phyloP scores from a whole-genome alignment of 2,329 filamentous ascomycete genomes.

The Fusarium guadeloupense region DNA sequence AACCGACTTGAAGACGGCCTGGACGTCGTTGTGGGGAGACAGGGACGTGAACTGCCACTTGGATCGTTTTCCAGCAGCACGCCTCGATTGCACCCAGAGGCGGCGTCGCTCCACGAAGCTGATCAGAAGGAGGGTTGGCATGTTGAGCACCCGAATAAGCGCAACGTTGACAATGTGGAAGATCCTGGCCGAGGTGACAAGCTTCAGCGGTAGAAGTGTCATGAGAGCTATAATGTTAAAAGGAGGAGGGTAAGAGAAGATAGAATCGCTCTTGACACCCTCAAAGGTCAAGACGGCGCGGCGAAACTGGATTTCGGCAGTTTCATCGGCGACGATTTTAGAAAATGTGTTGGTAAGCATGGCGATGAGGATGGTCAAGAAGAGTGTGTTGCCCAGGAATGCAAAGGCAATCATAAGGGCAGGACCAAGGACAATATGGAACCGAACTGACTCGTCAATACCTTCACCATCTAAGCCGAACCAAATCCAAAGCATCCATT shows the following conservation, averaged over 20 bases:
- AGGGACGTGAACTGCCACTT: constrained; percentile 58
- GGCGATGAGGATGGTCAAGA: constrained; percentile 77
- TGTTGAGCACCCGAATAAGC: constrained; percentile 69
- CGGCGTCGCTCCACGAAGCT: constrained; percentile 68
- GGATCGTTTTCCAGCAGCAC: constrained; percentile 36
- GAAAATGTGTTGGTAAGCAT: constrained; percentile 78
- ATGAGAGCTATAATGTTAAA: constrained; percentile 74
- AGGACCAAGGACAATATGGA: constrained; percentile 74
- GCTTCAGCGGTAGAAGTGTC: constrained; percentile 71
- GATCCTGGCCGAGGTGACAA: constrained; percentile 67
- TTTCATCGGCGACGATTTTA: constrained; percentile 73
- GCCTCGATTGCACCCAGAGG: constrained; percentile 48
- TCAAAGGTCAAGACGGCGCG: constrained; percentile 77
- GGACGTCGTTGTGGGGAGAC: constrained; percentile 68
- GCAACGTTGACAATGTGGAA: constrained; percentile 79
- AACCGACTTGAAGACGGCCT: constrained; percentile 67
- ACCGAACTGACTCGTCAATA: constrained; percentile 62
- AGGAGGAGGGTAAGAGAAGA: constrained; percentile 75
- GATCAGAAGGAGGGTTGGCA: constrained; percentile 69
- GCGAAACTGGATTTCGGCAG: constrained; percentile 76
- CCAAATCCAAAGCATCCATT: constrained; percentile 85
- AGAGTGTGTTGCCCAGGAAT: constrained; percentile 78
- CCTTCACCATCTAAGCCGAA: constrained; percentile 75
- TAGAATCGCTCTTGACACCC: constrained; percentile 76
- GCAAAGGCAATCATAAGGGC: constrained; percentile 76